Evolutionary conservation across 306 rosid genomes (phyloP).

Genomic region (Ochetophila trinervis): DNA sequence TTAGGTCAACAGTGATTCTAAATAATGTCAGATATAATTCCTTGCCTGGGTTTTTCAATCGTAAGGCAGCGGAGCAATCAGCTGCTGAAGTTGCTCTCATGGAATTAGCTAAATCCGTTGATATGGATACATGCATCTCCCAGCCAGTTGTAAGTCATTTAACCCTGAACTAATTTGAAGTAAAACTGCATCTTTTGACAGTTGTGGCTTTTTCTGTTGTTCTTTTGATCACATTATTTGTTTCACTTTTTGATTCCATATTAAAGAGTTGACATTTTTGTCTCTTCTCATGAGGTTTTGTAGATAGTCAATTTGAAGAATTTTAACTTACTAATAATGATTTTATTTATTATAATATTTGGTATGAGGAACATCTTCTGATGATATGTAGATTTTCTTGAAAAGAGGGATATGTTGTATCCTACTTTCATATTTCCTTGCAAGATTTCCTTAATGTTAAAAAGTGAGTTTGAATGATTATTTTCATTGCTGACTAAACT

Average conservation of each 20-base stretch:
- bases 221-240: neutral
- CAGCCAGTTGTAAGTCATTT: slow-evolving; percentile 75
- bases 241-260: neutral
- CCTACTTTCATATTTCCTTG: too few relatives aligned
- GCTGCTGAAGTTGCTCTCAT: slow-evolving; percentile 90
- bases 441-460: too few relatives aligned
- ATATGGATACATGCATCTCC: slow-evolving; percentile 46
- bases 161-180: slow-evolving; percentile 5
- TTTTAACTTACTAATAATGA: too few relatives aligned
- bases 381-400: too few relatives aligned
- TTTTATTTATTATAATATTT: too few relatives aligned
- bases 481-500: too few relatives aligned
- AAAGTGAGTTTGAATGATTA: too few relatives aligned
- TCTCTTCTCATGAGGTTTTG: too few relatives aligned
- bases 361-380: too few relatives aligned
- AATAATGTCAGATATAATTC: slow-evolving; percentile 62
- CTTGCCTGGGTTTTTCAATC: slow-evolving; percentile 72
- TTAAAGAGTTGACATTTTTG: too few relatives aligned
- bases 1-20: slow-evolving; percentile 67
- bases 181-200: neutral
- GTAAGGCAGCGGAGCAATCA: slow-evolving; percentile 91
- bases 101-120: slow-evolving; percentile 66
- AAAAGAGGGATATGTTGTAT: too few relatives aligned
- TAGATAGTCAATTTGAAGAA: too few relatives aligned
- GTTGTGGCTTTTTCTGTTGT: neutral